Evolutionary conservation across 1,139 yeast genomes (phyloP).

Genomic region (Pneumocystis canis): DNA sequence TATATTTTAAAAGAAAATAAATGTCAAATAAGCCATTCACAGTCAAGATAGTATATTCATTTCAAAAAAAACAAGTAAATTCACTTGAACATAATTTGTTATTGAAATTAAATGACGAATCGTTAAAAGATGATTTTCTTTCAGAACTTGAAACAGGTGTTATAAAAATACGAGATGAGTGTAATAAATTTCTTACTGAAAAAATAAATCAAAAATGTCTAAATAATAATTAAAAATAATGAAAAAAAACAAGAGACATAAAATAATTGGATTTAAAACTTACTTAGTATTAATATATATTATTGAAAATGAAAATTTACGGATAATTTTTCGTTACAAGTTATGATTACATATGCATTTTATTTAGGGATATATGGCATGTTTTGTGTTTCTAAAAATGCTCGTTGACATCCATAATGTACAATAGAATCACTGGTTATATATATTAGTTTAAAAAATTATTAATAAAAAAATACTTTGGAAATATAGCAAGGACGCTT

Average conservation of each 20-base stretch:
- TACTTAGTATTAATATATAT: neutral
- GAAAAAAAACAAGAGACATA: neutral
- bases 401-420: conserved; percentile 51
- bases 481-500: conserved; percentile 43
- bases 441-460: neutral
- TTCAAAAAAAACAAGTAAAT: neutral
- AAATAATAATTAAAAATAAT: neutral
- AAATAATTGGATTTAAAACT: neutral
- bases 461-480: conserved; percentile 20
- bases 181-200: neutral
- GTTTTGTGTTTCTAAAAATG: neutral
- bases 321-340: neutral
- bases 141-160: neutral
- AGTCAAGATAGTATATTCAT: neutral
- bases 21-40: neutral
- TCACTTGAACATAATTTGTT: neutral
- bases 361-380: neutral
- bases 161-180: neutral
- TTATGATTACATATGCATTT: neutral
- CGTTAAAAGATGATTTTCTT: neutral
- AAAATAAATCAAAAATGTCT: neutral
- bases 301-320: neutral
- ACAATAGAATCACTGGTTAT: conserved; percentile 35
- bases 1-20: neutral
- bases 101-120: neutral